phyloP scores from a whole-genome alignment of 2,329 filamentous ascomycete species.

The Aspergillus fumigatus region DNA sequence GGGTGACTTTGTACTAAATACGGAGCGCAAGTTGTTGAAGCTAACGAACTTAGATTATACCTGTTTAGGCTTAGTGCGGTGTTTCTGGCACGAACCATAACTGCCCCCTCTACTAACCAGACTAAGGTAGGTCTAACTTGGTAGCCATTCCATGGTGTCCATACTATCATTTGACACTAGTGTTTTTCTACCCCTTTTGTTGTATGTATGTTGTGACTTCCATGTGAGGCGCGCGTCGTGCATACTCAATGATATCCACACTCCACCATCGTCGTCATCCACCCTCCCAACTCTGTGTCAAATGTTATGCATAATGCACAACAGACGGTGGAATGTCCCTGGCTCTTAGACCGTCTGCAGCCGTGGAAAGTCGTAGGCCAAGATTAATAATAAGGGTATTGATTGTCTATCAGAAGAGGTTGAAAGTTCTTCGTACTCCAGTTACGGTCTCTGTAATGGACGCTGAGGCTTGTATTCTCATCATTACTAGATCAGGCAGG shows the following conservation, averaged over 20 bases:
- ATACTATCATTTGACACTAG: background rate
- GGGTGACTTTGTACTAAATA: background rate
- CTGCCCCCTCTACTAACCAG: background rate
- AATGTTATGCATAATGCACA: background rate
- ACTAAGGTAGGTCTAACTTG: conserved; percentile 1
- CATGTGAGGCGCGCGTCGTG: no score
- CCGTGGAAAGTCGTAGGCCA: background rate
- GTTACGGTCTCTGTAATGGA: background rate
- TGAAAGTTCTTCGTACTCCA: background rate
- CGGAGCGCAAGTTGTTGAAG: background rate
- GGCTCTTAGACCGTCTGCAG: background rate
- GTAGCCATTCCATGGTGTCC: conserved; percentile 5
- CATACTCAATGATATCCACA: background rate
- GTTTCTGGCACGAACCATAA: conserved; percentile 7
- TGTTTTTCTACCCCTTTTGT: background rate
- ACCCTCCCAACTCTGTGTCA: background rate
- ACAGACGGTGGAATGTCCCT: background rate
- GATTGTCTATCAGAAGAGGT: background rate
- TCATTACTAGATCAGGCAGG: conserved; percentile 17
- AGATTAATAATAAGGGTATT: background rate
- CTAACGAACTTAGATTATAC: background rate
- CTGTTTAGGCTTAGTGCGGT: conserved; percentile 5
- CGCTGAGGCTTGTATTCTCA: conserved; percentile 1
- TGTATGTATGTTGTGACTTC: background rate
- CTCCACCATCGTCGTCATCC: background rate